These are phyloP conservation scores for Pseudocohnilembus persalinus DNA, from an alignment of 169 alveolate genomes.

Conservation along the genomic window DNA sequence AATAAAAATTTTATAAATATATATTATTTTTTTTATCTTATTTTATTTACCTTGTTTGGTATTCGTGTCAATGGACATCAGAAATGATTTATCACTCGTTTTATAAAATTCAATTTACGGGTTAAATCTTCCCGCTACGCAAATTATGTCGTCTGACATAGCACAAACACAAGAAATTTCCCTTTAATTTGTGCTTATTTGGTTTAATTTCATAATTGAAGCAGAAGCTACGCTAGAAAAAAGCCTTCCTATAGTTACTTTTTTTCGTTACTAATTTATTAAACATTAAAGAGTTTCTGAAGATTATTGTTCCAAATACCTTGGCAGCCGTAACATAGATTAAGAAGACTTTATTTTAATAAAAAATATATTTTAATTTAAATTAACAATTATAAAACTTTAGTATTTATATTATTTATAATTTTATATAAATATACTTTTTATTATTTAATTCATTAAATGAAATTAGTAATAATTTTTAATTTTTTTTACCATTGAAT, in stretches of 20 bases:
- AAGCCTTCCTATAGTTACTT: constrained; percentile 6
- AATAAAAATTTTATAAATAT: no score
- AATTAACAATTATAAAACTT: no score
- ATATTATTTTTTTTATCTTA: no score
- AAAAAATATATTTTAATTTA: no score
- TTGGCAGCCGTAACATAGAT: neutral
- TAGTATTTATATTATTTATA: no score
- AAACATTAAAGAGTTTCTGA: neutral
- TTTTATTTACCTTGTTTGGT: neutral
- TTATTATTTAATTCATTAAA: no score
- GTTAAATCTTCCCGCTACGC: constrained; percentile 2
- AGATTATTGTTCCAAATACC: neutral
- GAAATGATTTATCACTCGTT: constrained; percentile 1
- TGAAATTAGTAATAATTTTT: no score
- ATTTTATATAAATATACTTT: no score
- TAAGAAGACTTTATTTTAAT: neutral
- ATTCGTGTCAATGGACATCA: constrained; percentile 9
- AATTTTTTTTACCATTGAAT: neutral
- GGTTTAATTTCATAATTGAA: neutral
- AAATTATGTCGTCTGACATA: neutral
- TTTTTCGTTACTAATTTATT: constrained; percentile 1
- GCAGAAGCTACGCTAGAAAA: neutral
- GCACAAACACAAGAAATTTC: constrained; percentile 18
- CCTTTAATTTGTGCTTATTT: neutral
- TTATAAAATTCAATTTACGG: constrained; percentile 13